phyloP scores from a whole-genome alignment of 768 basidiomycete genomes.

The Hirschioporus abietinus region DNA sequence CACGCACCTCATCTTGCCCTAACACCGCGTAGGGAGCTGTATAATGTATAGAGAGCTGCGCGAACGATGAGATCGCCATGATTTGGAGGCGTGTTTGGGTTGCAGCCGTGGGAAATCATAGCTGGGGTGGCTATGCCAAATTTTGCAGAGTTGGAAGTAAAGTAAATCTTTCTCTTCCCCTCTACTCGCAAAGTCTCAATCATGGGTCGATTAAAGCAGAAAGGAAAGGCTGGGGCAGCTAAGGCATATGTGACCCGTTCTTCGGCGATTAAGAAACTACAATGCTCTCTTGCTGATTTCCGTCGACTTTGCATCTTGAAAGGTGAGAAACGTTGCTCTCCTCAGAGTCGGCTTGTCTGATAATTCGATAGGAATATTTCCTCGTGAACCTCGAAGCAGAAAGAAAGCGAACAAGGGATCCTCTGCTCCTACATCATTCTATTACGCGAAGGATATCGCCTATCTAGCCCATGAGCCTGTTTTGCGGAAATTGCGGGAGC shows the following conservation, averaged over 20 bases:
- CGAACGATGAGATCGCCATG: not conserved
- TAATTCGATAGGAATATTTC: slow-evolving; percentile 75
- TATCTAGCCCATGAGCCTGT: slow-evolving; percentile 97
- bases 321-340: slow-evolving; percentile 44
- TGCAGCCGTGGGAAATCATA: slow-evolving; percentile 11
- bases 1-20: slow-evolving; percentile 26
- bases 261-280: slow-evolving; percentile 88
- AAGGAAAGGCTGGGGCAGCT: slow-evolving; percentile 87
- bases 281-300: slow-evolving; percentile 96
- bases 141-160: slow-evolving; percentile 1
- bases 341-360: slow-evolving; percentile 14
- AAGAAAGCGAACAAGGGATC: slow-evolving; percentile 98
- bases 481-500: slow-evolving; percentile 87
- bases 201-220: slow-evolving; percentile 77
- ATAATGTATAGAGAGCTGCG: not conserved
- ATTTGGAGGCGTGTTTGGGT: not conserved
- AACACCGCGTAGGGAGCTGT: not conserved
- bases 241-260: slow-evolving; percentile 91
- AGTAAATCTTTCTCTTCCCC: slow-evolving; percentile 5
- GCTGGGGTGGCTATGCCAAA: not conserved
- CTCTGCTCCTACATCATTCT: slow-evolving; percentile 94
- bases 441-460: slow-evolving; percentile 96
- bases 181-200: not conserved
- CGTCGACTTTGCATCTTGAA: slow-evolving; percentile 95
- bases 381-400: slow-evolving; percentile 86